Conservation (phyloP, 805 yeast species). For the Yamadazyma tumulicola region DNA sequence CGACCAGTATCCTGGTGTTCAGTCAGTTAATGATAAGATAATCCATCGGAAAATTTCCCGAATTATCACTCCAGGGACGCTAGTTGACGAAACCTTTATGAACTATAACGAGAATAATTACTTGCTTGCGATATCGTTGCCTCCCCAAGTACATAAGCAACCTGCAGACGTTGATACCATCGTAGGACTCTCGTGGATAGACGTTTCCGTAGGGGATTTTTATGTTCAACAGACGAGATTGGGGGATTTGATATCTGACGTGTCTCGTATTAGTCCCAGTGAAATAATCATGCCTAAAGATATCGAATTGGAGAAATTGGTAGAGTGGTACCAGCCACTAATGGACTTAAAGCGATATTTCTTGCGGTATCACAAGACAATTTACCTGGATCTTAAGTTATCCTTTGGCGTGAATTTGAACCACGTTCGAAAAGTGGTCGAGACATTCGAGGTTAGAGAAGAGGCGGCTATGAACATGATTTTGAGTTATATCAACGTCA, state of each 20-base stretch:
- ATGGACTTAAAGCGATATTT: constrained; percentile 59
- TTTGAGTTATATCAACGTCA: constrained; percentile 65
- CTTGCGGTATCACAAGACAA: constrained; percentile 47
- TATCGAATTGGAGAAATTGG: constrained; percentile 34
- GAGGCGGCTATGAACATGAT: constrained; percentile 58
- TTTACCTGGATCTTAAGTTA: constrained; percentile 27
- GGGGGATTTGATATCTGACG: constrained; percentile 61
- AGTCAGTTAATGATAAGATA: constrained; percentile 21
- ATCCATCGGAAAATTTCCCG: constrained; percentile 71
- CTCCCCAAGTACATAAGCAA: constrained; percentile 39
- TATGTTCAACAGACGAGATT: constrained; percentile 62
- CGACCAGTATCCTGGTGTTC: constrained; percentile 51
- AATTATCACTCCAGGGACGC: constrained; percentile 88
- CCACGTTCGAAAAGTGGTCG: constrained; percentile 33
- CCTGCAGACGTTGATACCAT: constrained; percentile 39
- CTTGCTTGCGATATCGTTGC: constrained; percentile 62
- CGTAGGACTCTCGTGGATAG: constrained; percentile 85
- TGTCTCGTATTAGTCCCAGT: constrained; percentile 75
- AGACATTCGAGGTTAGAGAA: constrained; percentile 38
- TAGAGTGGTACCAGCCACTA: constrained; percentile 52
- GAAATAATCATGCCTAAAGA: constrained; percentile 65
- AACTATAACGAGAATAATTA: constrained; percentile 71
- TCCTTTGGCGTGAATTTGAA: constrained; percentile 32
- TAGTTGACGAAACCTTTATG: constrained; percentile 80
- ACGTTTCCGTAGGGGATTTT: constrained; percentile 78